phyloP scores from a whole-genome alignment of 2,329 filamentous ascomycete species.

The Diaporthe batatas region DNA sequence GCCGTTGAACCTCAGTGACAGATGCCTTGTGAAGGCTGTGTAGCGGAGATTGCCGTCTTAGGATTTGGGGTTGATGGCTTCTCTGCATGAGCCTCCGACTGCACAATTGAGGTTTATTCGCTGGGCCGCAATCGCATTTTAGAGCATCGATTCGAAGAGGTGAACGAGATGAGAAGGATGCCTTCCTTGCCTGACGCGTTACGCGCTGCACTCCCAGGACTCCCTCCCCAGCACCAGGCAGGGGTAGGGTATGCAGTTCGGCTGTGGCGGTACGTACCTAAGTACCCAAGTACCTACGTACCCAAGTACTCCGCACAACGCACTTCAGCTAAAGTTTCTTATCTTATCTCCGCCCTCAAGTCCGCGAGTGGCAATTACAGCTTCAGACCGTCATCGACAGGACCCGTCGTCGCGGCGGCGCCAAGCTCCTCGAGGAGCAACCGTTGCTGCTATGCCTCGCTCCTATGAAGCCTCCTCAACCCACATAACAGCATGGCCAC shows the following conservation, averaged over 20 bases:
- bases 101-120: neutral
- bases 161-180: neutral
- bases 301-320: no score
- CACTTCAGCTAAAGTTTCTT: neutral
- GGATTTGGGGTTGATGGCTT: neutral
- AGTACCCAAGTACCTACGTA: neutral
- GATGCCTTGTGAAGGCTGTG: neutral
- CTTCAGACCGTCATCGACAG: conserved; percentile 35
- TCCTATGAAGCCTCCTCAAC: neutral
- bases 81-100: neutral
- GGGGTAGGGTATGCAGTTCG: neutral
- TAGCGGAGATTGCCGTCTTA: neutral
- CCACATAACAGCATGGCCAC: conserved; percentile 28
- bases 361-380: conserved; percentile 26
- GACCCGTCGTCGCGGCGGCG: neutral
- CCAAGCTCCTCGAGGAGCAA: conserved; percentile 6
- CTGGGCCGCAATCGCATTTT: neutral
- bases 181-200: neutral
- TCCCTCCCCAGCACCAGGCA: neutral
- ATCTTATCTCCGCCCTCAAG: conserved; percentile 36
- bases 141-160: no score
- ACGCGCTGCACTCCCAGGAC: neutral
- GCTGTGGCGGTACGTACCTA: neutral
- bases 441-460: conserved; percentile 12
- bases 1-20: neutral